Evolutionary conservation across 2,329 filamentous ascomycete species (phyloP), one percentile per base, ranked within the genome.

Genomic region (Emydomyces testavorans): DNA sequence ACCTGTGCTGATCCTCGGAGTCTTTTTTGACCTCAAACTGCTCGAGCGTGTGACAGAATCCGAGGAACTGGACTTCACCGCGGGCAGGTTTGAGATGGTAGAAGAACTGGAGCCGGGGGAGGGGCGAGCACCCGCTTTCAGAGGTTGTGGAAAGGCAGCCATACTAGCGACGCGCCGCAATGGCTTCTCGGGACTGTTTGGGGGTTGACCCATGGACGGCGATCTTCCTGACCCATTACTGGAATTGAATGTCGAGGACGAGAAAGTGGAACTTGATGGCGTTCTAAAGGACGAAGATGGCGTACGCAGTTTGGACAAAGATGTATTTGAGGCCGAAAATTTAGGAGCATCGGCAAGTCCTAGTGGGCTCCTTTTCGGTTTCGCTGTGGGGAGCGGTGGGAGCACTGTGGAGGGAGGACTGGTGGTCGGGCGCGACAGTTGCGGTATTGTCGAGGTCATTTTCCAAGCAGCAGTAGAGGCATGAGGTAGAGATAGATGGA

Each of bases 161-260:
- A 95, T 94, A 72, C 89, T 95, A 59, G 94, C 83, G 1, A 85
- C 85, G 67, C 93, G 93, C 53, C 88, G 80, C 48, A 95, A 67
- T 1, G 81, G 79, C 64, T 82, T 89, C 21, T 79, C 78, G 4
- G 77, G 71, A 26, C 69, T 69, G 10, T 36, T 41, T 21, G 72
- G 58, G 4, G 71, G 70, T 52, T 77, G 80, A 11, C 79, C 67
- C 29, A 70, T 71, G 6, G 78, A 73, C 4, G 73, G 65, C 1
- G 75, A 71, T 50, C 76, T 77, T 15, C 77, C 70, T 13, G 77
- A 72, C 4, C 78, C 75, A 20, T 44, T 44, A 42, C 73, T 70
- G 4, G 75, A 72, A 7, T 70, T 71, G 5, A 76, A 69, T 37
- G 61, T 66, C 3, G 65, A 60, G 44, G 65, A 69, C 29, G 76